A percentile compares a stretch with the other conserved stretches of the same genome.
Conservation (phyloP, 176 grass and related monocot genomes). For the Hyparrhenia diplandra region DNA sequence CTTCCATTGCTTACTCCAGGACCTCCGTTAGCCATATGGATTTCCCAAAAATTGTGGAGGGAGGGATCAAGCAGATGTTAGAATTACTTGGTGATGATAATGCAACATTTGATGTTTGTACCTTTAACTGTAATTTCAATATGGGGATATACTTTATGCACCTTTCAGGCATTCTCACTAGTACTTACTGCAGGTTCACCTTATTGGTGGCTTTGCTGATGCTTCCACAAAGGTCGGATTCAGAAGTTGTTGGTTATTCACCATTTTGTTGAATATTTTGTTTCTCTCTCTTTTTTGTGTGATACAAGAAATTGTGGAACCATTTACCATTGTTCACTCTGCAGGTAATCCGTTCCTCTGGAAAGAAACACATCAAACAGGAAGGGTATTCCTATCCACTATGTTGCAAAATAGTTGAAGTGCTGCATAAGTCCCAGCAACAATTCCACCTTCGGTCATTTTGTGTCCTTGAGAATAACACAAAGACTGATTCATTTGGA, state of each 20-base stretch:
- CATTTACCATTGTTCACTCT: conserved; percentile 14
- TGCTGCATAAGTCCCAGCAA: conserved; percentile 42
- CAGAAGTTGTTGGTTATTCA: not conserved
- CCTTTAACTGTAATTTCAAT: conserved; percentile 25
- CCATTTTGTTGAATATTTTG: not conserved
- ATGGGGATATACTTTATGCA: not conserved
- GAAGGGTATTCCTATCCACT: conserved; percentile 69
- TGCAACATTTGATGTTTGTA: conserved; percentile 79
- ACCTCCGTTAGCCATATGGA: conserved; percentile 86
- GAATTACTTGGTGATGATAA: conserved; percentile 59
- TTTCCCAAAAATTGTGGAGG: conserved; percentile 64
- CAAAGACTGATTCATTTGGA: conserved; percentile 51
- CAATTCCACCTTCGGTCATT: conserved; percentile 62
- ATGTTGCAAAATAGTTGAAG: conserved; percentile 80
- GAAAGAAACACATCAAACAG: conserved; percentile 36
- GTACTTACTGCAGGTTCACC: conserved; percentile 63
- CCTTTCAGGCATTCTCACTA: conserved; percentile 27
- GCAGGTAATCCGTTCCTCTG: conserved; percentile 34
- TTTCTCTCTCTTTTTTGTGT: not conserved
- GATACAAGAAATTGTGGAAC: not conserved
- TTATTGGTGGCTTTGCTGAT: conserved; percentile 81
- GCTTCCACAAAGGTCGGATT: conserved; percentile 56
- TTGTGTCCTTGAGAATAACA: conserved; percentile 78
- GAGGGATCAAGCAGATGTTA: conserved; percentile 81
- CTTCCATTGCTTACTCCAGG: conserved; percentile 40